Evolutionary conservation across 2,329 filamentous ascomycete genomes (phyloP).

Genomic region (Aspergillus versicolor): DNA sequence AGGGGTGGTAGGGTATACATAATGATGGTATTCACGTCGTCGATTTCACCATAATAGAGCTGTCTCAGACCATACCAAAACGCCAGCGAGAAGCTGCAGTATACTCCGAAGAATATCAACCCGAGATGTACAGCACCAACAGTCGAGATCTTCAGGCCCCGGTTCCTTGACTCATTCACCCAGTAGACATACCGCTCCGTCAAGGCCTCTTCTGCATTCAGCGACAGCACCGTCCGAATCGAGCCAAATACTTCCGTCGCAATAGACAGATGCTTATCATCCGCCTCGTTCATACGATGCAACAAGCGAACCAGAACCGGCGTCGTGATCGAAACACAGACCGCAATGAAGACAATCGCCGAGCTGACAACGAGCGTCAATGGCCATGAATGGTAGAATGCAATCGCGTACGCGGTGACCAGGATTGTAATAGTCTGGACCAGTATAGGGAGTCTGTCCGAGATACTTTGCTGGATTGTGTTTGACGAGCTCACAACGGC

Average conservation of each 20-base stretch:
- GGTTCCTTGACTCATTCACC: slow-evolving; percentile 36
- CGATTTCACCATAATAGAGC: slow-evolving; percentile 32
- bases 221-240: background rate
- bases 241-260: background rate
- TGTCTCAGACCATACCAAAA: slow-evolving; percentile 40
- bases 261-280: background rate
- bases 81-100: slow-evolving; percentile 33
- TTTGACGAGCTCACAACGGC: slow-evolving; percentile 55
- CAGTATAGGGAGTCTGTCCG: slow-evolving; percentile 49
- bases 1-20: slow-evolving; percentile 16
- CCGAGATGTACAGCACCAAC: slow-evolving; percentile 31
- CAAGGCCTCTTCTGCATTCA: slow-evolving; percentile 18
- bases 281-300: background rate
- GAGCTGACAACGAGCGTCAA: slow-evolving; percentile 52
- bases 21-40: background rate
- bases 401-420: slow-evolving; percentile 48
- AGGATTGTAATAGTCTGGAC: slow-evolving; percentile 44
- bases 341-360: slow-evolving; percentile 43
- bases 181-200: slow-evolving; percentile 36
- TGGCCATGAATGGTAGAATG: slow-evolving; percentile 53
- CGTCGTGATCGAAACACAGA: background rate
- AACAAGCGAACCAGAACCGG: background rate
- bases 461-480: slow-evolving; percentile 54
- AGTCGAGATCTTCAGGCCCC: slow-evolving; percentile 25
- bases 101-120: slow-evolving; percentile 37